Conservation (phyloP, 1,139 yeast species). For the Geotrichum aggregatum region DNA sequence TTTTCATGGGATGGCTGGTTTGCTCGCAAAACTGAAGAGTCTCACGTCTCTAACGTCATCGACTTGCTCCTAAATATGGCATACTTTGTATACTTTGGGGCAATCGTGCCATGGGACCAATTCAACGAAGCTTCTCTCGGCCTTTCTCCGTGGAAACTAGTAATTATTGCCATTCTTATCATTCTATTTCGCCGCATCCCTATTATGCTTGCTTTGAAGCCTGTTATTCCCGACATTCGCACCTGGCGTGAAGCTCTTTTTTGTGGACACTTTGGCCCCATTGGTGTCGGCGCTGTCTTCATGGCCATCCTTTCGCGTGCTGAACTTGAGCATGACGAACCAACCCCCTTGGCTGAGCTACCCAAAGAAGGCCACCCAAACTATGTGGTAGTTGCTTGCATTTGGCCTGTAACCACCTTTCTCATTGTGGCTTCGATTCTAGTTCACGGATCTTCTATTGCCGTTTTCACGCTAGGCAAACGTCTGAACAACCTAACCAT, state of each 20-base stretch:
- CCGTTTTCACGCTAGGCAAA: conserved; percentile 84
- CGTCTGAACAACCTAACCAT: conserved; percentile 88
- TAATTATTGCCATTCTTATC: conserved; percentile 75
- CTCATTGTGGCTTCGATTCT: conserved; percentile 80
- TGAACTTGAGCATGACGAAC: conserved; percentile 65
- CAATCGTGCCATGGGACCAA: conserved; percentile 88
- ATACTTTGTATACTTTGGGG: conserved; percentile 89
- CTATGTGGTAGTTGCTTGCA: conserved; percentile 63
- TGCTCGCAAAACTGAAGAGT: conserved; percentile 79
- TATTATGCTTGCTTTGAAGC: conserved; percentile 72
- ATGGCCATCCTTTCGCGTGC: conserved; percentile 81
- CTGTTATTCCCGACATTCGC: conserved; percentile 84
- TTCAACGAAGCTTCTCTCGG: conserved; percentile 69
- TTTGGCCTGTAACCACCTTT: conserved; percentile 92
- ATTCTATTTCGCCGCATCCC: conserved; percentile 85
- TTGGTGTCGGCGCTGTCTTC: conserved; percentile 95
- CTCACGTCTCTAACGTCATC: conserved; percentile 89
- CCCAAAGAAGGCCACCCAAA: conserved; percentile 56
- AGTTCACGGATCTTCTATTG: conserved; percentile 96
- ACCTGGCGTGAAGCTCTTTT: conserved; percentile 94
- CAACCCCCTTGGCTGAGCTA: conserved; percentile 51
- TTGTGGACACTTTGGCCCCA: conserved; percentile 97
- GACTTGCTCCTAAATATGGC: conserved; percentile 71
- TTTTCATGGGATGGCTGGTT: conserved; percentile 97
- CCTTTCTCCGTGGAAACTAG: conserved; percentile 76